A percentile compares a stretch with the other conserved stretches of the same genome.
Evolutionary conservation across 495 filamentous ascomycete genomes (phyloP).

Genomic region (Aspergillus ostianus): DNA sequence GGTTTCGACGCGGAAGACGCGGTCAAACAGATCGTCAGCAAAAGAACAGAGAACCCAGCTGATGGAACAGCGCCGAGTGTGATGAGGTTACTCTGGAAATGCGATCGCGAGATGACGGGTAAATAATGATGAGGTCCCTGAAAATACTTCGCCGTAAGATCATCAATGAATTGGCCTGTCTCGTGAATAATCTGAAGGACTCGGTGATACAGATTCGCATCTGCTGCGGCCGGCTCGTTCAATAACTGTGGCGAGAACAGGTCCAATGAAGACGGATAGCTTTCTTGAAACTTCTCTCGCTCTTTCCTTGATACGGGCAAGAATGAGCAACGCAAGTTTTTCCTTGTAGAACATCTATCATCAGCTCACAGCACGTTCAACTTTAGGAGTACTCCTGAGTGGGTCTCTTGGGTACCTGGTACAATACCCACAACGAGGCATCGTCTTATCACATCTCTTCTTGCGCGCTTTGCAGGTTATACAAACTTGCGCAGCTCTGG

Average conservation of each 20-base stretch:
- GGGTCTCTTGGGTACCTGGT: not conserved
- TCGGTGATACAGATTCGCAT: not conserved
- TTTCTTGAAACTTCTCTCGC: not conserved
- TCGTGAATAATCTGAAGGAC: not conserved
- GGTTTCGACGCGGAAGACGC: not conserved
- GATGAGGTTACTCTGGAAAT: not conserved
- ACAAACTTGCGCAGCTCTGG: not conserved
- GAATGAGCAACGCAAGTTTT: not conserved
- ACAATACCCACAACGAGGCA: not conserved
- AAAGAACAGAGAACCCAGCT: not conserved
- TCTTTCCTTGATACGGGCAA: not conserved
- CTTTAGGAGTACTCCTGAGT: too few relatives aligned
- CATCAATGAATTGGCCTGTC: not conserved
- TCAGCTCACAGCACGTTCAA: too few relatives aligned
- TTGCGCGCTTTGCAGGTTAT: not conserved
- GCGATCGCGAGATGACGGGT: not conserved
- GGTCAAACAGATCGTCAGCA: not conserved
- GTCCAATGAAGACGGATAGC: not conserved
- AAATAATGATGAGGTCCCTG: not conserved
- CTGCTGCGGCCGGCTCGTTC: not conserved
- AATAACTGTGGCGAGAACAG: not conserved
- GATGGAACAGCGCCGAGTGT: not conserved
- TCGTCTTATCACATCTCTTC: not conserved
- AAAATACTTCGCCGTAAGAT: not conserved
- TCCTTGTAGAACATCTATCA: not conserved